Percentiles rank a stretch among this genome's conserved stretches.
These are phyloP conservation scores for Exophiala lecanii-corni DNA, from an alignment of 2,329 filamentous ascomycete genomes.

Conservation along the genomic window DNA sequence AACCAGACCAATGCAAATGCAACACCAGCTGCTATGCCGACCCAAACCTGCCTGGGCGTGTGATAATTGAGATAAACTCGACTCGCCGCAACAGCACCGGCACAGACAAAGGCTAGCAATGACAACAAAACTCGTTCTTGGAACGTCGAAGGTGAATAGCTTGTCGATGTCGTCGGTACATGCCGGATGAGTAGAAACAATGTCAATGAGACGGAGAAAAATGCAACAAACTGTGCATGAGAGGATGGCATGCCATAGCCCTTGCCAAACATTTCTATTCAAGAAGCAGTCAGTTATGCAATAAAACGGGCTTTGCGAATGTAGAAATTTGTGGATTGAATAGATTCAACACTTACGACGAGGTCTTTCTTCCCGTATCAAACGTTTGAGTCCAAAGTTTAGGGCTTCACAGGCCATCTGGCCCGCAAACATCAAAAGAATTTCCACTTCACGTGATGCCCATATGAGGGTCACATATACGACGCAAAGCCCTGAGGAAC, in stretches of 20 bases:
- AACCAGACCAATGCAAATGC: slow-evolving; percentile 77
- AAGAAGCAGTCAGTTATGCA: too few relatives aligned
- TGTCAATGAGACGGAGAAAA: slow-evolving; percentile 78
- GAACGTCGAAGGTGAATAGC: slow-evolving; percentile 37
- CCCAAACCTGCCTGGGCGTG: slow-evolving; percentile 80
- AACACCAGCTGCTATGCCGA: slow-evolving; percentile 67
- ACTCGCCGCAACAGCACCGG: slow-evolving; percentile 70
- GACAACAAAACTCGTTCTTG: slow-evolving; percentile 57
- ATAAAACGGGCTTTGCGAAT: too few relatives aligned
- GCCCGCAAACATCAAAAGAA: slow-evolving; percentile 82
- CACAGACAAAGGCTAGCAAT: slow-evolving; percentile 56
- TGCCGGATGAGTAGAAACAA: slow-evolving; percentile 84
- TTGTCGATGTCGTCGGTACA: slow-evolving; percentile 31
- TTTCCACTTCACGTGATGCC: slow-evolving; percentile 85
- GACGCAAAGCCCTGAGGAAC: slow-evolving; percentile 88
- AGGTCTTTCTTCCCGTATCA: slow-evolving; percentile 89
- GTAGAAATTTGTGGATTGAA: too few relatives aligned
- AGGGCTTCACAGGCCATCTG: slow-evolving; percentile 87
- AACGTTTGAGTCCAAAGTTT: slow-evolving; percentile 83
- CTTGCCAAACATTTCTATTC: slow-evolving; percentile 69
- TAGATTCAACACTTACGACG: slow-evolving; percentile 57
- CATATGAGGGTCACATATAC: slow-evolving; percentile 86
- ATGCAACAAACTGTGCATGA: slow-evolving; percentile 90
- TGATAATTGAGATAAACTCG: slow-evolving; percentile 91
- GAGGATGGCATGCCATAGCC: slow-evolving; percentile 97